Evolutionary conservation across 1,284 basidiomycete species (phyloP), one percentile per base, ranked within the genome.

Genomic region (Pseudozyma sp.): DNA sequence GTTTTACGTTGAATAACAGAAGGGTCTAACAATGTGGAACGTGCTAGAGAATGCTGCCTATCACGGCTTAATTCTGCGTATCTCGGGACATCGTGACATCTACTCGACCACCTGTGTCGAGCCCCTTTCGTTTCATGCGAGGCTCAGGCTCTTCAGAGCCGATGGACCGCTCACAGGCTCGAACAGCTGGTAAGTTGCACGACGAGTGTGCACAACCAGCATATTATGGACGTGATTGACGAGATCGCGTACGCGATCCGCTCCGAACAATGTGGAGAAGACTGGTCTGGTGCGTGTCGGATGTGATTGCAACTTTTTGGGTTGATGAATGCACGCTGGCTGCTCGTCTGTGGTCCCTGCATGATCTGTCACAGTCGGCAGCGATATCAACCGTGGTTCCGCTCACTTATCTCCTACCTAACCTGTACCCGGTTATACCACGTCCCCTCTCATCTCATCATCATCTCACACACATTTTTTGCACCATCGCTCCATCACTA

Each of bases 291-390:
- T 48, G 47, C 59, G 46, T 35, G 8, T 19, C 37, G 24, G 11
- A 17, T 10, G 5, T n/a, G 40, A 6, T 44, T 7, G 16, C 43
- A 46, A 31, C 35, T 37, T 37, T 37, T 37, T 37, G 35, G 35
- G 35, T 37, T 37, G 35, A 14, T 37, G n/a, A n/a, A 5, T 59
- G 42, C 42, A 46, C 35, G 58, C 58, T 43, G 52, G 42, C 51
- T 61, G 24, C 24, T 24, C 24, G 24, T 24, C 24, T 24, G 39
- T 54, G 54, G 62, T 58, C 62, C 55, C 62, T 58, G 62, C 62
- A 65, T 65, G 54, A 57, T 34, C 54, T 9, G 35, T 19, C 24
- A n/a, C 17, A 29, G 9, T 19, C n/a, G 43, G 52, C 31, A 44
- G 19, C 33, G 49, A 50, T 30, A 44, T 37, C 35, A 37, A 8